Evolutionary conservation across 2,329 filamentous ascomycete species (phyloP), one percentile per base, ranked within the genome.

Genomic region (Chalaropsis ovoidea): DNA sequence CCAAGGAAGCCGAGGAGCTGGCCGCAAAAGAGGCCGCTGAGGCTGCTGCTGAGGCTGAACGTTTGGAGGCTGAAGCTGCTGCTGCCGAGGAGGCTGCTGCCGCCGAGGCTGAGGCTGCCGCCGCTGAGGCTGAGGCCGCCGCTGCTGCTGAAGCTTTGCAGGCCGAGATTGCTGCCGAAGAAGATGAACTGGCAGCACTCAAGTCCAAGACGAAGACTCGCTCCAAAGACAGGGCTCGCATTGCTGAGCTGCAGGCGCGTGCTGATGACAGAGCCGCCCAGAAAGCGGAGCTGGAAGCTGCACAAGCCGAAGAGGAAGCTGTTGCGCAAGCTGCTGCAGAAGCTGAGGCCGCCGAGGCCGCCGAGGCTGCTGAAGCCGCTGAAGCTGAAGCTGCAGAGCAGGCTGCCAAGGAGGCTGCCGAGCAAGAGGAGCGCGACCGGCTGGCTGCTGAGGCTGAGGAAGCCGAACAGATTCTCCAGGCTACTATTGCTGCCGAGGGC

Each of bases 1-100:
- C 72, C 19, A 71, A 69, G 13, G 72, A 74, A 66, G 72, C 72
- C 13, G 74, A 76, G 65, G 71, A 73, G 58, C 64, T 68, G 24
- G 69, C 65, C 39, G 42, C 68, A 10, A 67, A 69, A 42, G 69
- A 72, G 1, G 72, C 70, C 2, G 65, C 61, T 19, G 64, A 62
- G n/a, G 65, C 62, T 1, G 61, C 49, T 41, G 49, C 49, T 3
- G 65, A 67, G 6, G 42, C 27, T 43, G 65, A 66, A 17, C 61
- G 65, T 15, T 39, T 66, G 45, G 61, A 54, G 11, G 65, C 49
- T 13, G 61, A 61, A 41, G 62, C 47, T 31, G 42, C 39, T 19
- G 27, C 41, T 41, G 35, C 58, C n/a, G 35, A 39, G 35, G 31
- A 24, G 11, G 62, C 62, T 42, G 62, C 31, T 6, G 65, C 52